phyloP scores from a whole-genome alignment of 164 flowering plant genomes.

The Umbilicus rupestris region DNA sequence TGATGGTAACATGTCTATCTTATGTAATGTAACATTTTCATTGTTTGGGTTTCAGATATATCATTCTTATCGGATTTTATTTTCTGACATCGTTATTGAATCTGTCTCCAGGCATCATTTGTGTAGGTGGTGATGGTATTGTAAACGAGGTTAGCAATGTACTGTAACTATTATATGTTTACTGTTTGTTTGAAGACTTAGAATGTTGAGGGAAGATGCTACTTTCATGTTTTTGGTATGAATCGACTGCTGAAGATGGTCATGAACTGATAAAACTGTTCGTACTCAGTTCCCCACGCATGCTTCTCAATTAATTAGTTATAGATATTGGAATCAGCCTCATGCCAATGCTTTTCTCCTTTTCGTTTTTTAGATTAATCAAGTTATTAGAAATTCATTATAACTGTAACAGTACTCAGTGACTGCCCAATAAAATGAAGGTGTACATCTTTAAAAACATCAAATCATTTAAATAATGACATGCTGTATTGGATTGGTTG shows the following conservation, averaged over 20 bases:
- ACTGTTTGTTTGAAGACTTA: not conserved
- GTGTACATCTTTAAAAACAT: not conserved
- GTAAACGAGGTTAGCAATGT: constrained; percentile 75
- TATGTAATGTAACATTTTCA: not conserved
- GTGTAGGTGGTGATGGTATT: constrained; percentile 99
- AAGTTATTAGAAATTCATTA: not conserved
- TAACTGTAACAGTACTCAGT: not conserved
- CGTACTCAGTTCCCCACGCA: not conserved
- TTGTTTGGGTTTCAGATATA: not conserved
- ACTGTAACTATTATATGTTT: not conserved
- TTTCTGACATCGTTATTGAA: not conserved
- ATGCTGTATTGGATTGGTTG: not conserved
- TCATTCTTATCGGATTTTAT: not conserved
- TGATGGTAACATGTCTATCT: constrained; percentile 51
- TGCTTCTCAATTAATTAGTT: not conserved
- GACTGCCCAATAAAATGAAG: not conserved
- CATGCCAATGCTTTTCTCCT: not conserved
- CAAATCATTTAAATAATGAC: not conserved
- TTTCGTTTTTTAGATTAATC: not conserved
- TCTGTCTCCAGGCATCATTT: constrained; percentile 65
- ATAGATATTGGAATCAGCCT: not conserved
- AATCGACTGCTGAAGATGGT: not conserved
- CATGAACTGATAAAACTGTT: not conserved
- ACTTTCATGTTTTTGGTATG: not conserved
- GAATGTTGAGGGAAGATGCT: not conserved